Evolutionary conservation across 2,329 filamentous ascomycete genomes (phyloP).

Genomic region (Aspergillus carbonarius): DNA sequence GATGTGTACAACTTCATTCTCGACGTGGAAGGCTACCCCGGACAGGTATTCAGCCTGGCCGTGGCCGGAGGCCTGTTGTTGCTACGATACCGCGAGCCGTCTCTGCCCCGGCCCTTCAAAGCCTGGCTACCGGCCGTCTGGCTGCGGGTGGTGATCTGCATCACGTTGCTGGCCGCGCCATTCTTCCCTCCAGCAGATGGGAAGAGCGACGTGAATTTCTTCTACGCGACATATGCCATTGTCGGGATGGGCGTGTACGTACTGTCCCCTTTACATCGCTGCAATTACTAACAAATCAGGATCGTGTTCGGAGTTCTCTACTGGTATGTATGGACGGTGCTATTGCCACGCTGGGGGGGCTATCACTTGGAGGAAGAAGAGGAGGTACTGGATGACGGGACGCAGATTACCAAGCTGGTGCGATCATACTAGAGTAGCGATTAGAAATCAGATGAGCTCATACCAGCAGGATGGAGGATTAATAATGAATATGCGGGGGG

Average conservation of each 20-base stretch:
- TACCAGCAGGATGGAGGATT: too few species aligned
- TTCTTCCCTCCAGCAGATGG: conserved; percentile 60
- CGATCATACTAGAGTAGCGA: conserved; percentile 4
- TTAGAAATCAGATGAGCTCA: not conserved
- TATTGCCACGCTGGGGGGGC: conserved; percentile 58
- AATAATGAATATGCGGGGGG: not conserved
- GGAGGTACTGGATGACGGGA: conserved; percentile 64
- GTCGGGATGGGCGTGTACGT: conserved; percentile 50
- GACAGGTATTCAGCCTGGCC: conserved; percentile 60
- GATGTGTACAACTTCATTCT: conserved; percentile 72
- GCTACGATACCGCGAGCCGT: conserved; percentile 59
- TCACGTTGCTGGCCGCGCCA: conserved; percentile 59
- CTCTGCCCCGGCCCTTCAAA: conserved; percentile 63
- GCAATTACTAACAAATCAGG: conserved; percentile 38
- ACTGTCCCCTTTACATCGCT: conserved; percentile 19
- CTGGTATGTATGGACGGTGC: conserved; percentile 67
- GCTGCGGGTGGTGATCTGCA: conserved; percentile 54
- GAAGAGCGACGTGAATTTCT: conserved; percentile 47
- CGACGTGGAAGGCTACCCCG: conserved; percentile 69
- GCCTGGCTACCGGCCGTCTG: conserved; percentile 63
- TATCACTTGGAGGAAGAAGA: conserved; percentile 64
- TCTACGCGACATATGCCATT: conserved; percentile 55
- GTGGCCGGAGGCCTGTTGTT: conserved; percentile 59
- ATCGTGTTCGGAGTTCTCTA: conserved; percentile 61
- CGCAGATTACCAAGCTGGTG: conserved; percentile 61